Base-by-base conservation (phyloP, 257 asterid species). In the Jaltomata sinuosa region DNA sequence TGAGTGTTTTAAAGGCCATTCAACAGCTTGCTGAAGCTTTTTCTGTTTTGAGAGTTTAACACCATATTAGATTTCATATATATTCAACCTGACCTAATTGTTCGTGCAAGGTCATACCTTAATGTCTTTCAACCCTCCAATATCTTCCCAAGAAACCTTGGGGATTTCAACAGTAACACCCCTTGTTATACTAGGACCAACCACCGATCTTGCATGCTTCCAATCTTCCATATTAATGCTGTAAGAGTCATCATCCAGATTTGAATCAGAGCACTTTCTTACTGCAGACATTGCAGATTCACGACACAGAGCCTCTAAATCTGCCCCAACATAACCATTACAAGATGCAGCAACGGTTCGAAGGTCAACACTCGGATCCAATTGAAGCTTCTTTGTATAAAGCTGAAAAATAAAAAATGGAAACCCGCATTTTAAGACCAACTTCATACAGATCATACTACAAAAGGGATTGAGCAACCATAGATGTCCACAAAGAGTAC, bases 291-390 rank as follows among this genome's bases (percentile, higher is more conserved):
- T 84, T 83, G 89, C 87, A 84, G 98, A 98, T 90, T 94, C 98
- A 31, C 98, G 98, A 81, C 98, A 94, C 88, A 94, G 86, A 42
- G 98, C 99, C 91, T 94, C 97, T 86, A 96, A 84, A 89, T 94
- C 99, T 83, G 99, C 99, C 83, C 99, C 99, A 78, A 94, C 98
- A 87, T 91, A 94, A 29, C 99, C 99, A 88, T 93, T 94, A 91
- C 99, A 96, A 85, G 97, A 92, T 81, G 91, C 94, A 80, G 98
- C 98, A 84, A 94, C 84, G 45, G 90, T 85, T 83, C 84, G 88
- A 76, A 96, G 91, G 85, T 94, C 91, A 83, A 92, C 92, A 81
- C 47, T 76, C 21, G 89, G 87, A 91, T 93, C 94, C 90, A 96
- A 85, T 42, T 90, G 93, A 87, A 94, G 93, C 92, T 90, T 92